Evolutionary conservation across 306 rosid genomes (phyloP).

Genomic region (Purshia tridentata): DNA sequence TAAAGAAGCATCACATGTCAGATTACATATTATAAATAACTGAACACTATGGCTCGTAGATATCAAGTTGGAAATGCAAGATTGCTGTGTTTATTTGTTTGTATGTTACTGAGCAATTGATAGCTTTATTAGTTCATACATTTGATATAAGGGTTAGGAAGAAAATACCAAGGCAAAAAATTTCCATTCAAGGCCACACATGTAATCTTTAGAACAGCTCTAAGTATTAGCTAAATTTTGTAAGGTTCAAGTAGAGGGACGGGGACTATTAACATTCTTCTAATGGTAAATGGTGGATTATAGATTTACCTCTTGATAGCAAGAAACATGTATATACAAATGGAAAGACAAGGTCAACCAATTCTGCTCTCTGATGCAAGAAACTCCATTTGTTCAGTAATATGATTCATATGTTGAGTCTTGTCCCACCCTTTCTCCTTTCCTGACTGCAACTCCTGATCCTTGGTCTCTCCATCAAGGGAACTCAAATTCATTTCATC

Average conservation of each 20-base stretch:
- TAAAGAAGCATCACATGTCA: not conserved
- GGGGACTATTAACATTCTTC: conserved; percentile 34
- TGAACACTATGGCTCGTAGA: not conserved
- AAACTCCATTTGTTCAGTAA: conserved; percentile 69
- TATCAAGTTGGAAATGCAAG: conserved; percentile 2
- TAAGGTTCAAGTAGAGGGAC: conserved; percentile 13
- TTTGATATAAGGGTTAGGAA: conserved; percentile 6
- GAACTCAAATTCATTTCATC: conserved; percentile 46
- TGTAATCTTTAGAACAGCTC: conserved; percentile 7
- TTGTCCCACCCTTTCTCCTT: conserved; percentile 45
- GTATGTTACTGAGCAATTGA: not conserved
- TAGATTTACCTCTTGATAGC: conserved; percentile 50
- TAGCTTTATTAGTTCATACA: not conserved
- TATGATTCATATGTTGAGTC: conserved; percentile 43
- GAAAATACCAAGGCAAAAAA: not conserved
- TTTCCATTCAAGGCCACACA: conserved; percentile 9
- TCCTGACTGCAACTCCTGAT: conserved; percentile 38
- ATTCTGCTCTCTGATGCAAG: conserved; percentile 41
- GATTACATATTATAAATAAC: too few species aligned
- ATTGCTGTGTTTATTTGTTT: not conserved
- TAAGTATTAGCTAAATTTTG: not conserved
- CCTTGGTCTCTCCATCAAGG: conserved; percentile 39
- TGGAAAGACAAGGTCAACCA: conserved; percentile 35
- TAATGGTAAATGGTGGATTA: conserved; percentile 22
- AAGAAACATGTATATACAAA: conserved; percentile 37